phyloP scores from a whole-genome alignment of 2,329 filamentous ascomycete genomes.

The Cercospora sp. region DNA sequence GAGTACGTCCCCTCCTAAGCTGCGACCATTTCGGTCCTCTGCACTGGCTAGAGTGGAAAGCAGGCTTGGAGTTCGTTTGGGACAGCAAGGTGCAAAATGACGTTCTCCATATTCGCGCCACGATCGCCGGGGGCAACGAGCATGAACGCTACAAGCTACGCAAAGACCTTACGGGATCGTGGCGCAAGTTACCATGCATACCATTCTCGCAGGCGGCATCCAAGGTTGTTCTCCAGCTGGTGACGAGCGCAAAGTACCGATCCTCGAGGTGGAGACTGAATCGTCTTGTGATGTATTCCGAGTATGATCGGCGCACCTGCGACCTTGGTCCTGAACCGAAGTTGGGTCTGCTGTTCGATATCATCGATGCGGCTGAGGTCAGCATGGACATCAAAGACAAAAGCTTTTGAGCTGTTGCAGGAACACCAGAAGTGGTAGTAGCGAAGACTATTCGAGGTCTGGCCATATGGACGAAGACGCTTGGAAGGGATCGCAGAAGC shows the following conservation, averaged over 20 bases:
- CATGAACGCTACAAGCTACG: neutral
- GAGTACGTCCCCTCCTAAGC: neutral
- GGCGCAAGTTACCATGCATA: neutral
- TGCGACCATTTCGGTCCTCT: neutral
- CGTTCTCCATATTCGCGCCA: neutral
- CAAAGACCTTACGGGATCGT: neutral
- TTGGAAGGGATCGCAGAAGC: neutral
- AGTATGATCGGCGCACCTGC: neutral
- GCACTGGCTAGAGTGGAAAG: neutral
- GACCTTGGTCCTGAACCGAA: neutral
- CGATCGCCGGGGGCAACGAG: neutral
- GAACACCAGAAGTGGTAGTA: neutral
- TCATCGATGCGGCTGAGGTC: neutral
- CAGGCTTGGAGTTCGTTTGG: neutral
- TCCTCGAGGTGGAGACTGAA: neutral
- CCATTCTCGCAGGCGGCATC: neutral
- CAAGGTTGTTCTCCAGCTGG: neutral
- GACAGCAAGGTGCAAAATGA: neutral
- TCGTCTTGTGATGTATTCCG: neutral
- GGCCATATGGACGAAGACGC: neutral
- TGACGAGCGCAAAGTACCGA: neutral
- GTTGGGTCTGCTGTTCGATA: neutral
- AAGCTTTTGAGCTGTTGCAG: neutral
- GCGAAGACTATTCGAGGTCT: neutral
- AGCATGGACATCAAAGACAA: neutral